phyloP scores from a whole-genome alignment of 2,329 filamentous ascomycete genomes.

The Neoarthrinium moseri region DNA sequence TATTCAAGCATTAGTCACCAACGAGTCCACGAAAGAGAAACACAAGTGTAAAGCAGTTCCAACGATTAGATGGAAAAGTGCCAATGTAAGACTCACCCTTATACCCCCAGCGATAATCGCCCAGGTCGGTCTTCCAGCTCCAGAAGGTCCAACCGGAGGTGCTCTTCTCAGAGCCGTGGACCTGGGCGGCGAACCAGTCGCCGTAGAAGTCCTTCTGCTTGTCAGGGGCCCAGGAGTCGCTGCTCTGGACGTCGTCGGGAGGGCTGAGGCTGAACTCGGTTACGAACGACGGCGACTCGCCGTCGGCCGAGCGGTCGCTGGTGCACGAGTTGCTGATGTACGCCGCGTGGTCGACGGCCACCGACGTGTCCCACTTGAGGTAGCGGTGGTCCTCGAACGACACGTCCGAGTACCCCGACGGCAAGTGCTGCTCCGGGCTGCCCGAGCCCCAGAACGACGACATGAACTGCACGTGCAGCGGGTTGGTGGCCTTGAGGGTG shows the following conservation, averaged over 20 bases:
- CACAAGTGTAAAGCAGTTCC: conserved; percentile 11
- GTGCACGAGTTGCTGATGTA: conserved; percentile 42
- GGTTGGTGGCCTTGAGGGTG: conserved; percentile 32
- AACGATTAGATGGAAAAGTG: too few relatives aligned
- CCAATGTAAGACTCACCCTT: conserved; percentile 26
- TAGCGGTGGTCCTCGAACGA: conserved; percentile 27
- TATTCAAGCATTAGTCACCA: not conserved
- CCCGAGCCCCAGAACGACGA: conserved; percentile 47
- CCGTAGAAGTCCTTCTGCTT: conserved; percentile 48
- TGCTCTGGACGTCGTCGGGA: conserved; percentile 44
- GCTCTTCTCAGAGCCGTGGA: conserved; percentile 51
- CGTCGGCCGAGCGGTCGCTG: conserved; percentile 39
- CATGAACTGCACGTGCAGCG: conserved; percentile 43
- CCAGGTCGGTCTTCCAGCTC: conserved; percentile 52
- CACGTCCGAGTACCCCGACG: conserved; percentile 32
- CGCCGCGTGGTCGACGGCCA: conserved; percentile 38
- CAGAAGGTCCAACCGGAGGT: conserved; percentile 57
- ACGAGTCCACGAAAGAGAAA: not conserved
- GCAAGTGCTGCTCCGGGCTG: conserved; percentile 39
- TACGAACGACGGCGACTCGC: conserved; percentile 36
- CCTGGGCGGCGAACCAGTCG: conserved; percentile 57
- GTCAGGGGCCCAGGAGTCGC: conserved; percentile 30
- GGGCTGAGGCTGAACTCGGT: conserved; percentile 59
- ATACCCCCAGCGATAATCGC: conserved; percentile 51
- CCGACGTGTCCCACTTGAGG: conserved; percentile 43